Evolutionary conservation across 306 rosid genomes (phyloP).

Genomic region (Acmispon strigosus): DNA sequence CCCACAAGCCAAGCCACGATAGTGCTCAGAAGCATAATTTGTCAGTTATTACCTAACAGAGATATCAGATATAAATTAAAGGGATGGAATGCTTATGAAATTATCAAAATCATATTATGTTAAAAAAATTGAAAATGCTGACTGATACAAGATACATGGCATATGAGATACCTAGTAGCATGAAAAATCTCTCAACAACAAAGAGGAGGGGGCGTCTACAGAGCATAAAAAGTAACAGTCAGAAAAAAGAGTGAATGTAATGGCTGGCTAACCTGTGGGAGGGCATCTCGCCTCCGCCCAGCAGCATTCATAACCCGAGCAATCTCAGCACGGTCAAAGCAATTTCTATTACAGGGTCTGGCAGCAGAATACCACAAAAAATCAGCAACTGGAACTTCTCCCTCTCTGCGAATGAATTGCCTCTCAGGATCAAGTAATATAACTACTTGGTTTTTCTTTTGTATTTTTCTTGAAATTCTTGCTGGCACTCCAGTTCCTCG

Average conservation of each 20-base stretch:
- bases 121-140: not conserved
- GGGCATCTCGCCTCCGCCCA: conserved; percentile 88
- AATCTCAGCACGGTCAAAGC: conserved; percentile 96
- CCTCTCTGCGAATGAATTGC: conserved; percentile 80
- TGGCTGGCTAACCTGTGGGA: conserved; percentile 69
- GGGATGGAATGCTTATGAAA: not conserved
- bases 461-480: conserved; percentile 76
- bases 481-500: conserved; percentile 94
- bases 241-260: not conserved
- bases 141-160: no score
- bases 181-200: conserved; percentile 5
- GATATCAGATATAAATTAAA: not conserved
- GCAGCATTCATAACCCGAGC: conserved; percentile 99
- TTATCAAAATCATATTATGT: not conserved
- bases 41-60: not conserved
- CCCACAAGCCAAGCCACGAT: not conserved
- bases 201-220: not conserved
- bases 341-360: conserved; percentile 84
- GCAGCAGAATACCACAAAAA: conserved; percentile 98
- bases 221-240: not conserved
- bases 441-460: conserved; percentile 86
- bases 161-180: not conserved
- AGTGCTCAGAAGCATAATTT: not conserved
- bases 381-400: conserved; percentile 94
- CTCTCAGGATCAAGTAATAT: conserved; percentile 91